Conservation (phyloP, 2,329 filamentous ascomycete species). For the Aschersonia sp. region DNA sequence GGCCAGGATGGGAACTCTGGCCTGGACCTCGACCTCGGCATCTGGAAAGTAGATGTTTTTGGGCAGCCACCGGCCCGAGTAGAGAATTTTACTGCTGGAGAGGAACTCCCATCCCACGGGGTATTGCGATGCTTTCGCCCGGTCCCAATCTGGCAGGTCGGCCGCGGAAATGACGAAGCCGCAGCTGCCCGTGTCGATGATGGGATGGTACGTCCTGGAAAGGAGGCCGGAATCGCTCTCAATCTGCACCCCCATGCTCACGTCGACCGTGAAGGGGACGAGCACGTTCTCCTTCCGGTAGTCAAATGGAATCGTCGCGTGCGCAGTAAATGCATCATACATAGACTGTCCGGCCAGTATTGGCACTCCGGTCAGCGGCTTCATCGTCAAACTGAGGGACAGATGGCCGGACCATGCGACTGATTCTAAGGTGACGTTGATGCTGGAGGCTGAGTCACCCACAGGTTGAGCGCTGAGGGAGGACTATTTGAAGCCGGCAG, state of each 20-base stretch:
- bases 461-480: no score
- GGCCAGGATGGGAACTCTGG: conserved; percentile 1
- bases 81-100: conserved; percentile 3
- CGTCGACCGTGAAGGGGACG: conserved; percentile 1
- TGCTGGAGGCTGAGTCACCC: no score
- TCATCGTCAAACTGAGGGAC: background rate
- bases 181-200: conserved; percentile 3
- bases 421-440: no score
- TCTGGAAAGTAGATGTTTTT: background rate
- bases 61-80: conserved; percentile 1
- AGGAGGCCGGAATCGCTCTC: background rate
- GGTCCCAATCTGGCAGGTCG: background rate
- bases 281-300: background rate
- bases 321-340: background rate
- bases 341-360: background rate
- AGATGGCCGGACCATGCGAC: no score
- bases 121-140: background rate
- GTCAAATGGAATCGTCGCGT: conserved; percentile 1
- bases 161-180: conserved; percentile 1
- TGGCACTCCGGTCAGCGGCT: background rate
- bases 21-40: background rate
- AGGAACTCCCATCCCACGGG: conserved; percentile 2
- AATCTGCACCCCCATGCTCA: background rate
- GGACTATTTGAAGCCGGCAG: no score
- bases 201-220: background rate